Conservation (phyloP, 2,329 filamentous ascomycete species). For the Xylariaceae sp. region DNA sequence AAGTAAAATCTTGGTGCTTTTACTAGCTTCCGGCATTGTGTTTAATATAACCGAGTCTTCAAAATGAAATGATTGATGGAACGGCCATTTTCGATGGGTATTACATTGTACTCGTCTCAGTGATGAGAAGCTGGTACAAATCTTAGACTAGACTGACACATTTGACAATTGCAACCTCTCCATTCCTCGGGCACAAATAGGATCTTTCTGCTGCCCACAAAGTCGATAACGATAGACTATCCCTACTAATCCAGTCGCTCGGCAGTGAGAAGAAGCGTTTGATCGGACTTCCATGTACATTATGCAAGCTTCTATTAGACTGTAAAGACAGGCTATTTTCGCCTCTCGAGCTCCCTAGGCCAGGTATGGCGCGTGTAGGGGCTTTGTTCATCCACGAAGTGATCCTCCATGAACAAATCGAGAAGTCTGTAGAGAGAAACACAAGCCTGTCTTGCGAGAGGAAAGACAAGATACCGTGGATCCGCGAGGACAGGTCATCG, state of each 20-base stretch:
- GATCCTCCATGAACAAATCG: constrained; percentile 17
- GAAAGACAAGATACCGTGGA: constrained; percentile 13
- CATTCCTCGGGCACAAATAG: constrained; percentile 24
- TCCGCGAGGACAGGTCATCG: constrained; percentile 7
- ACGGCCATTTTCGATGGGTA: no score
- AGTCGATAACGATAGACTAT: constrained; percentile 17
- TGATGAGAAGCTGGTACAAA: no score
- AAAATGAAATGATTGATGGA: no score
- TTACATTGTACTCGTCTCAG: no score
- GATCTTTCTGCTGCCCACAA: constrained; percentile 17
- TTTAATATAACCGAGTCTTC: no score
- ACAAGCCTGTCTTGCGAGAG: constrained; percentile 16
- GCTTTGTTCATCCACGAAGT: not conserved
- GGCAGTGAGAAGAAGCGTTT: constrained; percentile 23
- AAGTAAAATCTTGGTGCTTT: no score
- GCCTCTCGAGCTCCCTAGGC: not conserved
- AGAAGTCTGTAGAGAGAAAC: constrained; percentile 18
- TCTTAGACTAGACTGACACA: constrained; percentile 10
- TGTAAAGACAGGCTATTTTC: not conserved
- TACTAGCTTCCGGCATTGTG: no score
- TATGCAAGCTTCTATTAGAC: not conserved
- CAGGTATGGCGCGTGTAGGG: not conserved
- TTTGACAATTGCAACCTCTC: constrained; percentile 20
- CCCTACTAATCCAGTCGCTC: constrained; percentile 25
- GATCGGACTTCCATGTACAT: not conserved